Percentiles rank a stretch among this genome's conserved stretches.
Conservation (phyloP, 768 basidiomycete species). For the Tulasnella sp. region DNA sequence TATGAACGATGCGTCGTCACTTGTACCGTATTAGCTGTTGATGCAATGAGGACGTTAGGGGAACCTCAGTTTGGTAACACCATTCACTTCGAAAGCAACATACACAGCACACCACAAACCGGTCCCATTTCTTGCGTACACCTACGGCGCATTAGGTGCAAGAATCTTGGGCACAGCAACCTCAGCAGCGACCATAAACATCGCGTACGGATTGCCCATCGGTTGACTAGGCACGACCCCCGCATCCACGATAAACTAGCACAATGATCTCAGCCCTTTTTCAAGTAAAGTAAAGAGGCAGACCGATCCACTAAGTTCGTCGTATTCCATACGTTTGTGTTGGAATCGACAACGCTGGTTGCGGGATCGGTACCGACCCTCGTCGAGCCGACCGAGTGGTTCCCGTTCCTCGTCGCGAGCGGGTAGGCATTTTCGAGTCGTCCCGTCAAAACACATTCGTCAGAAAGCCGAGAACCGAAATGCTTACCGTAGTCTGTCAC, state of each 20-base stretch:
- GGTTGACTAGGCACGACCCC: slow-evolving; percentile 33
- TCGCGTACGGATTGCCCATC: slow-evolving; percentile 21
- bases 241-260: slow-evolving; percentile 40
- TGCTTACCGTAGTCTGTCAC: slow-evolving; percentile 38
- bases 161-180: slow-evolving; percentile 46
- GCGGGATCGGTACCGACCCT: slow-evolving; percentile 32
- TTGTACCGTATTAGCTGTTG: no score
- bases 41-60: no score
- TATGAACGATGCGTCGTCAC: no score
- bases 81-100: no score
- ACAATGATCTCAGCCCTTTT: no score
- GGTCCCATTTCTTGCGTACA: no score
- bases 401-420: slow-evolving; percentile 33
- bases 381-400: slow-evolving; percentile 53
- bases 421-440: slow-evolving; percentile 32
- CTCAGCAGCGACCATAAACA: slow-evolving; percentile 41
- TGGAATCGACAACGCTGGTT: slow-evolving; percentile 43
- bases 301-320: slow-evolving; percentile 37
- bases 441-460: neutral
- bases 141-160: no score
- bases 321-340: slow-evolving; percentile 41
- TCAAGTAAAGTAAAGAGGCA: no score
- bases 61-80: no score
- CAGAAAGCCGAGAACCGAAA: neutral
- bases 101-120: no score